phyloP scores from a whole-genome alignment of 345 rosid genomes.

The Salix udensis region DNA sequence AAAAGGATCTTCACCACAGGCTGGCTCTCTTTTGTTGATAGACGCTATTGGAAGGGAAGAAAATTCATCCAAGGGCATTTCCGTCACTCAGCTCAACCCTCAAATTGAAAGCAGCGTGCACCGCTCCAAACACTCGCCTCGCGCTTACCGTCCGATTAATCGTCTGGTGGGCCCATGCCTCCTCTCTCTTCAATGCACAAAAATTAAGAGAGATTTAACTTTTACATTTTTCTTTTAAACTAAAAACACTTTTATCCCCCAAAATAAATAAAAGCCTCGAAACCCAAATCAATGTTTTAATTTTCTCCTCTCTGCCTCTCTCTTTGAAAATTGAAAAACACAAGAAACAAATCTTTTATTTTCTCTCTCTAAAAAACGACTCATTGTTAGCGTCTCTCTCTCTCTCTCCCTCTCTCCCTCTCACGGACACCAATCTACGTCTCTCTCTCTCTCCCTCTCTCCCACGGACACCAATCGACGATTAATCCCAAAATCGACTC shows the following conservation, averaged over 20 bases:
- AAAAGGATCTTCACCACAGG: too few relatives aligned
- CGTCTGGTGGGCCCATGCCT: neutral
- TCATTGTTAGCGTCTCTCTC: constrained; percentile 3
- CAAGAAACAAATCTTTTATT: neutral
- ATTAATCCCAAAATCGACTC: constrained; percentile 45
- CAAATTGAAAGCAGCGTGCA: neutral
- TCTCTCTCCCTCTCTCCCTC: constrained; percentile 7
- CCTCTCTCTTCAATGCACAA: neutral
- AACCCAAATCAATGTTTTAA: constrained; percentile 7
- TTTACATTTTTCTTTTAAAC: neutral
- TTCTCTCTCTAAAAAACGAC: constrained; percentile 5
- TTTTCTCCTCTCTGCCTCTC: neutral
- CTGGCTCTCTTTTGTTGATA: too few relatives aligned
- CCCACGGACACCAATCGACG: constrained; percentile 42
- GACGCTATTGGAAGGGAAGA: neutral
- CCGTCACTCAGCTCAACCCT: neutral
- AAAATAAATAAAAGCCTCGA: constrained; percentile 17
- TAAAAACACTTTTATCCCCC: constrained; percentile 24
- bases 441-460: neutral
- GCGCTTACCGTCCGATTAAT: constrained; percentile 16
- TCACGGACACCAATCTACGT: constrained; percentile 41
- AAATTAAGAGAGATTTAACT: neutral
- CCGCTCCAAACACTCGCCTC: neutral
- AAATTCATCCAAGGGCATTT: neutral
- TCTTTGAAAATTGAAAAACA: neutral